Evolutionary conservation across 768 basidiomycete species (phyloP).

Genomic region (Tephrocybe sp.): DNA sequence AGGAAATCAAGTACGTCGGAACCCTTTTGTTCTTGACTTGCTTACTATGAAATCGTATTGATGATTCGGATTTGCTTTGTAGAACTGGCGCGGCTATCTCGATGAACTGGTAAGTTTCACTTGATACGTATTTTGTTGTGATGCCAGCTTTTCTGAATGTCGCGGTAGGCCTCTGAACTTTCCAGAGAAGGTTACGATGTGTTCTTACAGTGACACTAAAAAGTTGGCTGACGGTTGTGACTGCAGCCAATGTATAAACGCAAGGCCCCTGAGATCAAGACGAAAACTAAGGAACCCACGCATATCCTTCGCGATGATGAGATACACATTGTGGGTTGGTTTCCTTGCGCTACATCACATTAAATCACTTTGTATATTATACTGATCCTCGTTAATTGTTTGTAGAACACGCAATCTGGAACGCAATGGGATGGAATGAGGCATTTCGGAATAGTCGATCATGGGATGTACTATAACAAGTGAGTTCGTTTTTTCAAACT

Average conservation of each 20-base stretch:
- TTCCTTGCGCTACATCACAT: neutral
- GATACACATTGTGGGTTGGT: slow-evolving; percentile 46
- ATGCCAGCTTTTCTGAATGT: neutral
- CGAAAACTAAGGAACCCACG: slow-evolving; percentile 26
- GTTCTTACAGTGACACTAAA: neutral
- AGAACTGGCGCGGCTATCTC: slow-evolving; percentile 55
- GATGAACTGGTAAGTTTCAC: slow-evolving; percentile 66
- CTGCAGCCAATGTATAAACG: slow-evolving; percentile 55
- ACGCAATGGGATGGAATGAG: slow-evolving; percentile 69
- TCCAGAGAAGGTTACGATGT: slow-evolving; percentile 48
- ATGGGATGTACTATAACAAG: slow-evolving; percentile 65
- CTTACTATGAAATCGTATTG: neutral
- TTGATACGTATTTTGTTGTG: no score
- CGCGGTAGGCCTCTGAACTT: slow-evolving; percentile 60
- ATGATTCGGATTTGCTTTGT: neutral
- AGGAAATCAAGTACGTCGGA: slow-evolving; percentile 47
- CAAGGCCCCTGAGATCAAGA: slow-evolving; percentile 49
- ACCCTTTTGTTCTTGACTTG: neutral
- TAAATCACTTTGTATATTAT: neutral
- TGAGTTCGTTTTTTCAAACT: slow-evolving; percentile 21
- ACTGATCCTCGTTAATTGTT: neutral
- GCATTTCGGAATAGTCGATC: slow-evolving; percentile 52
- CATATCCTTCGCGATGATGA: slow-evolving; percentile 45
- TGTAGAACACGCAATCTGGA: slow-evolving; percentile 68
- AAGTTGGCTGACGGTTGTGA: neutral